Base-by-base conservation (phyloP, 331 rosid species). In the Malus hybrid region DNA sequence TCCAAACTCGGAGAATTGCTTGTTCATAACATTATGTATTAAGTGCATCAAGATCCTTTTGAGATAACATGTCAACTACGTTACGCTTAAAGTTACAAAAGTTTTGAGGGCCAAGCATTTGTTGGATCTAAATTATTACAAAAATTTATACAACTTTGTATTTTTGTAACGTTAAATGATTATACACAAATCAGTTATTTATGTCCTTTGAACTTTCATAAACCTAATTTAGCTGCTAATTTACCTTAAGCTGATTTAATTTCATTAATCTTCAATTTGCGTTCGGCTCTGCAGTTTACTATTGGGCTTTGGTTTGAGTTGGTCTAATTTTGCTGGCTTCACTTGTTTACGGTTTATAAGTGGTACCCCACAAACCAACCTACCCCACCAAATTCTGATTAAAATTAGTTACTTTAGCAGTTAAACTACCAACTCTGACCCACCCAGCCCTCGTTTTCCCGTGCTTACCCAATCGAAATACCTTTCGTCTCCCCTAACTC, bases 401-500 rank as follows among this genome's bases (percentile, higher is more conserved):
- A 28, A 42, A 5, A 33, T 16, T 32, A 9, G 31, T 65, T 31
- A 32, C 19, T 65, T 33, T 65, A 32, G 27, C 10, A 29, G 10
- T 32, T 0, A 18, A 59, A 65, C 69, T 28, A 72, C 87, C 82
- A 6, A 11, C 28, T 18, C 69, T 74, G 87, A 80, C 87, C 48
- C 48, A 10, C 48, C 82, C 6, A 36, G 84, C 67, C 74, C 34
- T 65, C 0, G 11, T 61, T 87, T 87, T 87, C 91, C 90, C 87
- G 91, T 87, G 88, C 85, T 70, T 52, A 15, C 39, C 14, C 65
- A 36, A 15, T 36, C 10, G 61, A 57, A 52, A 81, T 85, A 76
- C 90, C 85, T 85, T 73, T 87, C 56, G 85, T 39, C 85, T 67
- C 59, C 76, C 67, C 74, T 81, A 72, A 86, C 90, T 80, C 83